Conservation (phyloP, 2,329 filamentous ascomycete species). For the Pestalotiopsis sp. region DNA sequence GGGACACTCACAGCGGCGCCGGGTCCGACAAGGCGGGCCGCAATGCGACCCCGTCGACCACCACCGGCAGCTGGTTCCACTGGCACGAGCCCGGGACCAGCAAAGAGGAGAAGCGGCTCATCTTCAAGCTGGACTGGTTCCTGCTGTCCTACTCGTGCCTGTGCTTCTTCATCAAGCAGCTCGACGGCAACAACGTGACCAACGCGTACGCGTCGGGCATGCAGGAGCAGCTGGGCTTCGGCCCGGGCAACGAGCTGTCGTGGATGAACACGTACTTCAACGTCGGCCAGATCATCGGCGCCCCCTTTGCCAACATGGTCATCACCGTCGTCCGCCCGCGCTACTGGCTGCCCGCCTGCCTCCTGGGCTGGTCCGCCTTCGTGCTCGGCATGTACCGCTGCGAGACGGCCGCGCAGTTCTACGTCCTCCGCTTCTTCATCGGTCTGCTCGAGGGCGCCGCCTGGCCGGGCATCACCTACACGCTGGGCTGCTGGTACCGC, state of each 20-base stretch:
- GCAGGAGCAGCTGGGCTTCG: constrained; percentile 45
- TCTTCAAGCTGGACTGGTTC: constrained; percentile 29
- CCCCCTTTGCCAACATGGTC: constrained; percentile 42
- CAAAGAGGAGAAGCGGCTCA: constrained; percentile 42
- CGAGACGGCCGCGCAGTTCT: constrained; percentile 37
- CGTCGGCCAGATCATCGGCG: constrained; percentile 45
- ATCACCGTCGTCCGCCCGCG: constrained; percentile 44
- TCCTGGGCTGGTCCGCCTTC: constrained; percentile 38
- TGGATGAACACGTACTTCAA: constrained; percentile 48
- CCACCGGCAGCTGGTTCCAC: constrained; percentile 28
- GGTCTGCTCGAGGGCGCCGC: constrained; percentile 57
- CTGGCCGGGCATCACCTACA: constrained; percentile 53
- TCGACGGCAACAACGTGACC: constrained; percentile 46
- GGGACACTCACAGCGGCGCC: neutral
- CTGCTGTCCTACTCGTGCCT: constrained; percentile 42
- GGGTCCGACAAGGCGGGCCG: neutral
- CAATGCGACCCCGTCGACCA: neutral
- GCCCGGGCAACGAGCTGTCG: constrained; percentile 38
- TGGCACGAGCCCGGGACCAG: constrained; percentile 43
- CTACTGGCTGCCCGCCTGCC: constrained; percentile 39
- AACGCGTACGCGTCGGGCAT: constrained; percentile 51
- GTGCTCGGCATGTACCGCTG: constrained; percentile 42
- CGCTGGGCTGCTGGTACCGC: constrained; percentile 60
- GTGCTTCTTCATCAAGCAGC: constrained; percentile 46
- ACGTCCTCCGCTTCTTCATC: constrained; percentile 53